Conservation (phyloP, 345 rosid species). For the Eucalyptus polybractea region DNA sequence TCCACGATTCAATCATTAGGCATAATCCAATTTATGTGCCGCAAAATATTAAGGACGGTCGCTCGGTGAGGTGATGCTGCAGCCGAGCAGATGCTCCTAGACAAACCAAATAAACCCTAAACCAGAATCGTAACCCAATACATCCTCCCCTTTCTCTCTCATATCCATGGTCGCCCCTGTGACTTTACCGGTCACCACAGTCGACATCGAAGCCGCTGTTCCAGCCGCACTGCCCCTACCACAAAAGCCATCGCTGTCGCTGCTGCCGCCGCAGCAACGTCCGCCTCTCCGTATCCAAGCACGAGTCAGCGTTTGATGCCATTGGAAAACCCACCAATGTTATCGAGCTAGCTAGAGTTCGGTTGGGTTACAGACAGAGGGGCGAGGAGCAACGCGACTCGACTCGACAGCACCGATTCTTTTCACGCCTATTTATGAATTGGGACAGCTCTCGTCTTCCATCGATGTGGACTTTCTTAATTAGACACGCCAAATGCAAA, state of each 20-base stretch:
- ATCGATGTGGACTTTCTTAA: not conserved
- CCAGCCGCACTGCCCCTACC: not conserved
- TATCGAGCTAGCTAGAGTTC: not conserved
- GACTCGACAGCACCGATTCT: not conserved
- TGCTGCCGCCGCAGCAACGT: rapidly evolving
- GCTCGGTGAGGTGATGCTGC: not conserved
- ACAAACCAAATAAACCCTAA: not conserved
- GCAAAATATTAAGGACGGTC: not conserved
- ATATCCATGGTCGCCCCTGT: not conserved
- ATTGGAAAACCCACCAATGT: not conserved
- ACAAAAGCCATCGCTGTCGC: not conserved
- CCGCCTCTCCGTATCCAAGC: not conserved
- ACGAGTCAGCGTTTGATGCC: not conserved
- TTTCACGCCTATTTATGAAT: not conserved
- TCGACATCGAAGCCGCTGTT: not conserved
- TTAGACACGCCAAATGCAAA: not conserved
- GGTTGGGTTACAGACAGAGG: not conserved
- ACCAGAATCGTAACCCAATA: not conserved
- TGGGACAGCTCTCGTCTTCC: not conserved
- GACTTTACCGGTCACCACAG: not conserved
- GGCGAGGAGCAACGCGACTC: not conserved
- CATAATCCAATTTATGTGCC: not conserved
- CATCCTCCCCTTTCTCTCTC: not conserved
- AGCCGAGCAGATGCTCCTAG: not conserved
- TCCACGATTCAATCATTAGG: not conserved